Evolutionary conservation across 164 flowering plant species (phyloP).

Genomic region (Cinnamomum chago): DNA sequence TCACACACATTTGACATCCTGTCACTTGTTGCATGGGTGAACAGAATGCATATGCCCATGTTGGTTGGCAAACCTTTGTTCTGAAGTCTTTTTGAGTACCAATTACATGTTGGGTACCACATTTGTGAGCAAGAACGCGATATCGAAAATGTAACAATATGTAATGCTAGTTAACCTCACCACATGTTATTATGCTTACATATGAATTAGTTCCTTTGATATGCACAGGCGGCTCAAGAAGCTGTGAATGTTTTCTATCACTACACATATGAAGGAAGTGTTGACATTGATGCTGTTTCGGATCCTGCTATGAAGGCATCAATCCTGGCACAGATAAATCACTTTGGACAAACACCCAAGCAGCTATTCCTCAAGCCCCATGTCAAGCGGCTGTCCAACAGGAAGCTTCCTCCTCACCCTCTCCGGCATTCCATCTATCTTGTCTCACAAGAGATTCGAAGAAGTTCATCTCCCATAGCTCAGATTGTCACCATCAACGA

Average conservation of each 20-base stretch:
- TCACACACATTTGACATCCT: too few species aligned
- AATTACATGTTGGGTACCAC: too few species aligned
- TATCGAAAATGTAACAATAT: too few species aligned
- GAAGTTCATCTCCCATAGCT: constrained; percentile 38
- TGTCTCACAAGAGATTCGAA: constrained; percentile 69
- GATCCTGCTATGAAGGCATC: constrained; percentile 99
- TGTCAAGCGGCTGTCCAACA: constrained; percentile 67
- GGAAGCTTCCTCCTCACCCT: constrained; percentile 70
- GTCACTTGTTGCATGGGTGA: too few species aligned
- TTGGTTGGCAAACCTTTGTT: too few species aligned
- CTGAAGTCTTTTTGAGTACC: too few species aligned
- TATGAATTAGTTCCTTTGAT: background rate
- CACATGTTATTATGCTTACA: background rate
- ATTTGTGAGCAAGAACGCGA: too few species aligned
- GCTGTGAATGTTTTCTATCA: constrained; percentile 97
- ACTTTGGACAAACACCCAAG: constrained; percentile 97
- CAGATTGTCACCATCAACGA: constrained; percentile 72
- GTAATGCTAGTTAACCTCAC: too few species aligned
- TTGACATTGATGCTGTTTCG: constrained; percentile 87
- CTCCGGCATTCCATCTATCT: constrained; percentile 60
- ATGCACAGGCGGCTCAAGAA: constrained; percentile 85
- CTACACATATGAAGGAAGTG: constrained; percentile 96
- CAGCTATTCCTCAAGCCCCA: constrained; percentile 89
- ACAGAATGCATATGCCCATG: too few species aligned
- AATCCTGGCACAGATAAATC: constrained; percentile 93